phyloP scores from a whole-genome alignment of 1,284 basidiomycete genomes.

The Cryptococcus deneoformans region DNA sequence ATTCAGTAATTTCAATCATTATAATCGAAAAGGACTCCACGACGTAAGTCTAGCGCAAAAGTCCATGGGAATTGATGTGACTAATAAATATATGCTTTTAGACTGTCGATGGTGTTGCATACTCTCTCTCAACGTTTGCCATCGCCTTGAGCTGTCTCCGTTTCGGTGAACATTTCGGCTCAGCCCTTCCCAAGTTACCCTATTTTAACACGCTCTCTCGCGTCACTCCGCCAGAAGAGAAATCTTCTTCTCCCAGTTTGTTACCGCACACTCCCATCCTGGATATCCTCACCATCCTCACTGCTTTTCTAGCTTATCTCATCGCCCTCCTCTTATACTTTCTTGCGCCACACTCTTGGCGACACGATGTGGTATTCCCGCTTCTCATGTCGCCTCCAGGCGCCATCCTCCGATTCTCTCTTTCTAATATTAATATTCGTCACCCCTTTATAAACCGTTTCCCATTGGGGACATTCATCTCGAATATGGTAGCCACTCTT shows the following conservation, averaged over 20 bases:
- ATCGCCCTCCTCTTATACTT: slow-evolving; percentile 73
- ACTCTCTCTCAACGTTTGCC: slow-evolving; percentile 72
- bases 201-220: background rate
- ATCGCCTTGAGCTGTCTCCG: slow-evolving; percentile 57
- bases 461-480: slow-evolving; percentile 83
- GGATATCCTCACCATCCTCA: slow-evolving; percentile 37
- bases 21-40: slow-evolving; percentile 65
- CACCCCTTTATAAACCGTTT: slow-evolving; percentile 55
- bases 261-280: slow-evolving; percentile 23
- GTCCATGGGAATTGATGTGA: background rate
- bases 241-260: background rate
- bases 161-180: slow-evolving; percentile 36
- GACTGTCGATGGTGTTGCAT: slow-evolving; percentile 82
- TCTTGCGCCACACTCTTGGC: slow-evolving; percentile 61
- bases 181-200: slow-evolving; percentile 57
- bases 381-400: slow-evolving; percentile 89
- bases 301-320: slow-evolving; percentile 49
- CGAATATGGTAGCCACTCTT: slow-evolving; percentile 78
- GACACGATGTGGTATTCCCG: slow-evolving; percentile 79
- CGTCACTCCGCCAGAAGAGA: background rate
- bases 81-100: slow-evolving; percentile 39
- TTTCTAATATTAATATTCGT: slow-evolving; percentile 70
- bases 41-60: slow-evolving; percentile 58
- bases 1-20: slow-evolving; percentile 69
- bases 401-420: slow-evolving; percentile 74